phyloP scores from a whole-genome alignment of 805 yeast species.

The Limtongozyma cylindracea region DNA sequence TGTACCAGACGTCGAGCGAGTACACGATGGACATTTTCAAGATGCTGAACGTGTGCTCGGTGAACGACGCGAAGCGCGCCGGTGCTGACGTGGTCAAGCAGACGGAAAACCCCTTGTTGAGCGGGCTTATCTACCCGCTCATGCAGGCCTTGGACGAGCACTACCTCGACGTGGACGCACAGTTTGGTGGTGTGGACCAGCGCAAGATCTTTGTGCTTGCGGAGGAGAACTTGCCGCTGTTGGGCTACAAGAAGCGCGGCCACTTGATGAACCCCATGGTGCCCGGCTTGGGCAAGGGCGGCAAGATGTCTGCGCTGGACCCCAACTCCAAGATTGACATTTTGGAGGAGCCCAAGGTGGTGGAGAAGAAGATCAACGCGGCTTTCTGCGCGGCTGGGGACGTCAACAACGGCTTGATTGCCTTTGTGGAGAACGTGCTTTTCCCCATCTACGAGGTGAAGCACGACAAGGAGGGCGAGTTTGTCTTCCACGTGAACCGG shows the following conservation, averaged over 20 bases:
- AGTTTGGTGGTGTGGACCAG: conserved; percentile 98
- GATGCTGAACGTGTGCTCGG: conserved; percentile 64
- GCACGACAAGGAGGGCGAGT: conserved; percentile 21
- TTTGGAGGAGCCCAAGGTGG: conserved; percentile 67
- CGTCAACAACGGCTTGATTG: conserved; percentile 70
- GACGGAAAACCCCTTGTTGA: conserved; percentile 76
- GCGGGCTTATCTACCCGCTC: conserved; percentile 89
- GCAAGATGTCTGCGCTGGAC: conserved; percentile 97
- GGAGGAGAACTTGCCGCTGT: conserved; percentile 66
- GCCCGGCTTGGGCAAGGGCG: conserved; percentile 92
- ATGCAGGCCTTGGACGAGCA: conserved; percentile 98
- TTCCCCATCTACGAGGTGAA: conserved; percentile 71
- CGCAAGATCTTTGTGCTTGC: conserved; percentile 93
- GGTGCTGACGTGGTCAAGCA: conserved; percentile 99
- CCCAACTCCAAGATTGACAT: conserved; percentile 94
- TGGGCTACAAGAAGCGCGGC: conserved; percentile 94
- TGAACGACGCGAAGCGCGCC: conserved; percentile 93
- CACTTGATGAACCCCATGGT: conserved; percentile 99
- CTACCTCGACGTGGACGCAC: conserved; percentile 69
- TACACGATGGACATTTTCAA: conserved; percentile 81
- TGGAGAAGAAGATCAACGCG: conserved; percentile 72
- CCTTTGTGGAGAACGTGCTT: conserved; percentile 66
- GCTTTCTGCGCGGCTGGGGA: conserved; percentile 93
- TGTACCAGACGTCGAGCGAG: conserved; percentile 58
- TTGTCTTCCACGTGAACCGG: conserved; percentile 55